phyloP scores from a whole-genome alignment of 257 asterid species.

The Primulina tabacum region DNA sequence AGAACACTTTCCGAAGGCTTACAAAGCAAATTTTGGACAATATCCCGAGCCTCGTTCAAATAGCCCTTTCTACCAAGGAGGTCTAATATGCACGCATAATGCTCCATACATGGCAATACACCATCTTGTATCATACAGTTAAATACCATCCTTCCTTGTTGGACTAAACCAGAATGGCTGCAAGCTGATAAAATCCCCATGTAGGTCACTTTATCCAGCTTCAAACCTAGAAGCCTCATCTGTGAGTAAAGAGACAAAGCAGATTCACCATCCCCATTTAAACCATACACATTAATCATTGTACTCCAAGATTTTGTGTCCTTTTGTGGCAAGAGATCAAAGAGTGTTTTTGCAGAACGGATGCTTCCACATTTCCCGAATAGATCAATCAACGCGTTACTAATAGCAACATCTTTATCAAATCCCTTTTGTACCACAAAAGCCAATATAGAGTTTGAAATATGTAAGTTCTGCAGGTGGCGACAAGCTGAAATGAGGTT shows the following conservation, averaged over 20 bases:
- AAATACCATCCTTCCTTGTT: constrained; percentile 41
- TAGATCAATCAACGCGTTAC: constrained; percentile 47
- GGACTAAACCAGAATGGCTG: constrained; percentile 51
- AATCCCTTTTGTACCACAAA: constrained; percentile 39
- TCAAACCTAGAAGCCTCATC: constrained; percentile 45
- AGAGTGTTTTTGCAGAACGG: constrained; percentile 37
- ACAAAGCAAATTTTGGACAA: constrained; percentile 30
- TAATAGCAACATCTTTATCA: constrained; percentile 35
- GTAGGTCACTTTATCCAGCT: constrained; percentile 44
- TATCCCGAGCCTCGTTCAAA: constrained; percentile 48
- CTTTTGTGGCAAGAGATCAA: constrained; percentile 40
- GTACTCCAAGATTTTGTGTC: constrained; percentile 51
- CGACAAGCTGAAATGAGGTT: constrained; percentile 49
- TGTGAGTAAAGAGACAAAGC: constrained; percentile 46
- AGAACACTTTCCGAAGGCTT: constrained; percentile 24
- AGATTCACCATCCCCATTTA: constrained; percentile 50
- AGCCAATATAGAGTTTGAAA: constrained; percentile 39
- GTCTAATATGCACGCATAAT: constrained; percentile 54
- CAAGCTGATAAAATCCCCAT: constrained; percentile 46
- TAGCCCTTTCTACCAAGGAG: constrained; percentile 52
- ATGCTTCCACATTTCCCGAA: constrained; percentile 55
- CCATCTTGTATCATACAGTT: constrained; percentile 41
- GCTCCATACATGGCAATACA: constrained; percentile 36
- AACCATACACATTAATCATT: constrained; percentile 52
- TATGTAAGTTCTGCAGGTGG: constrained; percentile 36